Conservation (phyloP, 805 yeast species). For the Wickerhamiella occidentalis region DNA sequence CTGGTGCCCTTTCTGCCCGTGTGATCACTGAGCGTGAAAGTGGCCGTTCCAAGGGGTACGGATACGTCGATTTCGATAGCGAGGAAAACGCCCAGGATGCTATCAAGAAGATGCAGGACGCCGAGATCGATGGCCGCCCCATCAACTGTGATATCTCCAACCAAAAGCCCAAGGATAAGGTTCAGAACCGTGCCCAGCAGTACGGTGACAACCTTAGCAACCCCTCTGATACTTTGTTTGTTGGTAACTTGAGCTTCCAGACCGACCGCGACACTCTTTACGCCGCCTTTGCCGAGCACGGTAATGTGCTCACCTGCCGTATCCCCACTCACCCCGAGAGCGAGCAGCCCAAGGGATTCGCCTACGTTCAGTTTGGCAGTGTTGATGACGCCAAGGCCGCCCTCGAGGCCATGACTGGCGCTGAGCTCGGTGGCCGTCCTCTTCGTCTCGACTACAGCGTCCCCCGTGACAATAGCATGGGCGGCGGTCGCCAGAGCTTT, state of each 20-base stretch:
- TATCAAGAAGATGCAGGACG: slow-evolving; percentile 70
- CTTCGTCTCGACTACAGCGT: slow-evolving; percentile 91
- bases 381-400: slow-evolving; percentile 88
- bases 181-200: slow-evolving; percentile 68
- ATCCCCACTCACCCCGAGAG: slow-evolving; percentile 98
- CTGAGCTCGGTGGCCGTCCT: slow-evolving; percentile 79
- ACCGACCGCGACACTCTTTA: slow-evolving; percentile 70
- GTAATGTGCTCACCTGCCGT: slow-evolving; percentile 78
- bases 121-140: slow-evolving; percentile 94
- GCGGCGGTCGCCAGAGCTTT: slow-evolving; percentile 31
- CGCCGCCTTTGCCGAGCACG: slow-evolving; percentile 62
- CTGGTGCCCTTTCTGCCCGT: slow-evolving; percentile 80
- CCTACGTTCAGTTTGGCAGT: slow-evolving; percentile 83
- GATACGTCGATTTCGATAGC: slow-evolving; percentile 81
- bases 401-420: slow-evolving; percentile 75
- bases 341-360: slow-evolving; percentile 98
- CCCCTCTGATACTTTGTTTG: slow-evolving; percentile 91
- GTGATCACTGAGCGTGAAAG: slow-evolving; percentile 87
- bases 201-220: slow-evolving; percentile 83
- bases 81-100: slow-evolving; percentile 78
- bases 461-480: slow-evolving; percentile 55
- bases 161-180: slow-evolving; percentile 51
- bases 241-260: slow-evolving; percentile 91
- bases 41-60: slow-evolving; percentile 89
- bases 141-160: slow-evolving; percentile 87